Evolutionary conservation across 305 asterid genomes (phyloP), one percentile per base, ranked within the genome.

Genomic region (Andrographis paniculata): DNA sequence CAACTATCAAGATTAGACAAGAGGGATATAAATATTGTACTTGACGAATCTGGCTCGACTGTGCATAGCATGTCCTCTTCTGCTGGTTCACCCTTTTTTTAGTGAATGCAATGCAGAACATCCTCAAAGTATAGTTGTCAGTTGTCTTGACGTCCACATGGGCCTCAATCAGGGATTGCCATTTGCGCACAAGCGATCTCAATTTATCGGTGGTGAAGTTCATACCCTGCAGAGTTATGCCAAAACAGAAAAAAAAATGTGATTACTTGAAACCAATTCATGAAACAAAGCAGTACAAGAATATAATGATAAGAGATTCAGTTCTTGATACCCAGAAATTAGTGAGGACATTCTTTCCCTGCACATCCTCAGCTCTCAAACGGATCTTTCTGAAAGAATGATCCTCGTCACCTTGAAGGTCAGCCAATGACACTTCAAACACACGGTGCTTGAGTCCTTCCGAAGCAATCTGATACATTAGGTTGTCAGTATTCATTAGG

Each of bases 291-390:
- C n/a, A n/a, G n/a, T n/a, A n/a, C n/a, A n/a, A 51, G 1, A 16
- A 12, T 31, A 33, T 17, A 0, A 12, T 6, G 11, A 31, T 21
- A 35, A 1, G 0, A 0, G 5, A 20, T 31, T 24, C 77, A 55
- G n/a, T n/a, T n/a, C n/a, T n/a, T n/a, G n/a, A n/a, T 77, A 88
- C 97, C 95, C 95, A 79, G 63, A 88, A 88, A 64, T 82, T 84
- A 0, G 97, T 84, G 44, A 84, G 69, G 37, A 84, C 97, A 71
- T 81, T 81, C 65, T 76, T 87, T 22, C 97, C 97, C 56, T 87
- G 97, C 47, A 80, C 83, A 60, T 87, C 96, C 71, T 87, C 95
- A 20, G 78, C 95, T 53, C 96, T 78, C 75, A 87, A 53, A 13
- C 93, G 80, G 58, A 87, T 84, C 80, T 83, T 87, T 56, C 95